phyloP scores from a whole-genome alignment of 352 stramenopile genomes.

The Pythium dissimile region DNA sequence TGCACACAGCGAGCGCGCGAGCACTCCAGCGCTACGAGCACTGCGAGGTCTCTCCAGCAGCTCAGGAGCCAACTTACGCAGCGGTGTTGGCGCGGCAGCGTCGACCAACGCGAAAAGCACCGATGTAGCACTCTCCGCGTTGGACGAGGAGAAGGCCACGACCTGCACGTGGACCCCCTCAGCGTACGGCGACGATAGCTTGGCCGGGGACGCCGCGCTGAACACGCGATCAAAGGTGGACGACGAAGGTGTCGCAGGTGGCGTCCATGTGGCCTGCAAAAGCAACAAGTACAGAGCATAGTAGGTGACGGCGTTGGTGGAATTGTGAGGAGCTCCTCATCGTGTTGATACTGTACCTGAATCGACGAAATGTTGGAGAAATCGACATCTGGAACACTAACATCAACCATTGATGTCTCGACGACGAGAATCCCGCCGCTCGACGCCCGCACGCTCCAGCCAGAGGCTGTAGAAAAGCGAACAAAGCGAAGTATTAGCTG shows the following conservation, averaged over 20 bases:
- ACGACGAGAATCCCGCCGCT: slow-evolving; percentile 3
- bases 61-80: not conserved
- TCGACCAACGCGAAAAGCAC: not conserved
- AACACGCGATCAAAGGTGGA: slow-evolving; percentile 12
- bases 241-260: not conserved
- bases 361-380: slow-evolving; percentile 10
- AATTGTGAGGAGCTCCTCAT: too few species aligned
- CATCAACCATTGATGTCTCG: not conserved
- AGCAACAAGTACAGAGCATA: not conserved
- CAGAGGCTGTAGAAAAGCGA: not conserved
- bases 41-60: not conserved
- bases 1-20: slow-evolving; percentile 17
- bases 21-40: not conserved
- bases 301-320: too few species aligned
- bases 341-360: too few species aligned
- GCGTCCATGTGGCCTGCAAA: slow-evolving; percentile 9
- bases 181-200: slow-evolving; percentile 9
- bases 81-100: too few species aligned
- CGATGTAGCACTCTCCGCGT: not conserved
- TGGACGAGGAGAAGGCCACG: not conserved
- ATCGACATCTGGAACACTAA: not conserved
- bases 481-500: not conserved
- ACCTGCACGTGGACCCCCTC: slow-evolving; percentile 10
- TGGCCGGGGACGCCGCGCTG: not conserved
- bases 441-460: not conserved